Evolutionary conservation across 768 basidiomycete species (phyloP).

Genomic region (Paxillus involutus): DNA sequence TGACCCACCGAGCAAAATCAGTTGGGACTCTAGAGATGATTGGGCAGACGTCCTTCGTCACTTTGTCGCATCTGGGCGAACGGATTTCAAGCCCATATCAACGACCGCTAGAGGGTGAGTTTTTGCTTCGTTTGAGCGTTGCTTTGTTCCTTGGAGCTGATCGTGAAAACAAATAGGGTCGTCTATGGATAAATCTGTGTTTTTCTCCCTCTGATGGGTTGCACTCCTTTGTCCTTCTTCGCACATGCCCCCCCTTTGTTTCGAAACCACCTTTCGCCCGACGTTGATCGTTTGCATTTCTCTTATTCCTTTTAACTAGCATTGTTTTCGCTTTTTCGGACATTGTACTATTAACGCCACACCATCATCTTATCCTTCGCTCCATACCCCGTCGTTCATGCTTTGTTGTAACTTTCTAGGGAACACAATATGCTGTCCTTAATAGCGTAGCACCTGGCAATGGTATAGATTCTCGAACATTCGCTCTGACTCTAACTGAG

Average conservation of each 20-base stretch:
- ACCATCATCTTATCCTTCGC: constrained; percentile 16
- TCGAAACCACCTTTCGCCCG: constrained; percentile 3
- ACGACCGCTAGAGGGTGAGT: constrained; percentile 74
- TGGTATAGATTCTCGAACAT: constrained; percentile 11
- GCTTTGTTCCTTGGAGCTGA: constrained; percentile 6
- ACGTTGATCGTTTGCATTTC: constrained; percentile 31
- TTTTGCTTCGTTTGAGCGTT: not conserved
- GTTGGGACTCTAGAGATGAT: constrained; percentile 75
- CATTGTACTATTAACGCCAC: constrained; percentile 23
- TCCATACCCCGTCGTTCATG: constrained; percentile 14
- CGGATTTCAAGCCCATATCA: constrained; percentile 82
- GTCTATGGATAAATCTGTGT: constrained; percentile 38
- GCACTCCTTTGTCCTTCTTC: constrained; percentile 10
- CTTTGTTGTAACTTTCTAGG: constrained; percentile 22
- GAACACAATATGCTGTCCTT: constrained; percentile 12
- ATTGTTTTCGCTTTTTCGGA: constrained; percentile 23
- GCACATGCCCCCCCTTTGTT: not conserved
- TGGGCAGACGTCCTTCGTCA: constrained; percentile 69
- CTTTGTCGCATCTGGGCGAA: constrained; percentile 70
- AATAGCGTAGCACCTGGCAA: constrained; percentile 16
- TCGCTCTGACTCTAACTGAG: not conserved
- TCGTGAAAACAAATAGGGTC: constrained; percentile 28
- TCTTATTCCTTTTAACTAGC: constrained; percentile 16
- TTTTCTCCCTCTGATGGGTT: not conserved
- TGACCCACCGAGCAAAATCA: constrained; percentile 72